A percentile compares a stretch with the other conserved stretches of the same genome.
Conservation (phyloP, 2,329 filamentous ascomycete species). For the Massarina eburnea region DNA sequence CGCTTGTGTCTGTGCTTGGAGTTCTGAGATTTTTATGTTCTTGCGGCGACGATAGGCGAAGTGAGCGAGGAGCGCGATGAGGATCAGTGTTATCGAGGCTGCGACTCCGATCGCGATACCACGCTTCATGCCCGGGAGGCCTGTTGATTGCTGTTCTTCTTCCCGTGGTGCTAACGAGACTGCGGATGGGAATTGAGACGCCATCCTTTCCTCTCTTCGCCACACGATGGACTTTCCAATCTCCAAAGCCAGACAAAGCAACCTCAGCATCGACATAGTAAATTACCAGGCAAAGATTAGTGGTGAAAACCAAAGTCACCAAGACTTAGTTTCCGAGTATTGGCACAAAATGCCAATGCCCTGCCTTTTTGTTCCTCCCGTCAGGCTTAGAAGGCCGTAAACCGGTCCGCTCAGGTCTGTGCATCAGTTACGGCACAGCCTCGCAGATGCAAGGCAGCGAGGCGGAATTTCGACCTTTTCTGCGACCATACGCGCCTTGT, state of each 20-base stretch:
- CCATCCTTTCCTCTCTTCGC: slow-evolving; percentile 1
- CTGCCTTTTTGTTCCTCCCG: not conserved
- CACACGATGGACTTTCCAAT: not conserved
- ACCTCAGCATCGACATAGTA: not conserved
- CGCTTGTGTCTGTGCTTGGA: slow-evolving; percentile 1
- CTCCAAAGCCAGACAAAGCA: not conserved
- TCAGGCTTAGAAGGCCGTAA: not conserved
- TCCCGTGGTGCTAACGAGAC: slow-evolving; percentile 1
- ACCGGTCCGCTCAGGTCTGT: not conserved
- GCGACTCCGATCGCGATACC: slow-evolving; percentile 32
- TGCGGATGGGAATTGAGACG: slow-evolving; percentile 2
- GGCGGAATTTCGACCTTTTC: not conserved
- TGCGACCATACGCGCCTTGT: not conserved
- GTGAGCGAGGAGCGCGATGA: slow-evolving; percentile 24
- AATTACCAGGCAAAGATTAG: too few species aligned
- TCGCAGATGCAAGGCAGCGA: not conserved
- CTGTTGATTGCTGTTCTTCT: not conserved
- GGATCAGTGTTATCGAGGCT: slow-evolving; percentile 22
- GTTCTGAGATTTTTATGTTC: slow-evolving; percentile 7
- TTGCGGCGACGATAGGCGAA: slow-evolving; percentile 24
- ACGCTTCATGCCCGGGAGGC: slow-evolving; percentile 32
- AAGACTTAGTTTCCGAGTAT: not conserved
- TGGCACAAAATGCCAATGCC: not conserved
- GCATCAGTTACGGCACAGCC: not conserved
- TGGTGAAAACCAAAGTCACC: too few species aligned